Evolutionary conservation across 495 filamentous ascomycete species (phyloP), one percentile per base, ranked within the genome.

Genomic region (Annulohypoxylon moriforme): DNA sequence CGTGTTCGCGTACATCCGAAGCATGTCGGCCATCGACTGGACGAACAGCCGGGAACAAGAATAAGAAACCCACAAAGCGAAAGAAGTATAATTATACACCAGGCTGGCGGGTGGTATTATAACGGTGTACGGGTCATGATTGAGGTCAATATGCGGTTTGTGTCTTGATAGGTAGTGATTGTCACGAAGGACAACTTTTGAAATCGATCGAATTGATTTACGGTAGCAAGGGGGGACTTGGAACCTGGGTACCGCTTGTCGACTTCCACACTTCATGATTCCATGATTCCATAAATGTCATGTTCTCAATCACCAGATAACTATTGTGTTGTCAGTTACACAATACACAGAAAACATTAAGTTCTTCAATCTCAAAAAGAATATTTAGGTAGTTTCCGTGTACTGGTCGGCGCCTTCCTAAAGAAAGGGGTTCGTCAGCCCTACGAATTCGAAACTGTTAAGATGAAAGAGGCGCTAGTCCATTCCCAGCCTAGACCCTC

Each of bases 21-120:
- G 68, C 60, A 74, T 76, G 74, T 71, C 71, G 34, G 38, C 34
- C 18, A 58, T 57, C 57, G 76, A 76, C 64, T 76, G 71, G 74
- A 60, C 42, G 20, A 71, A 68, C 59, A 74, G 56, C n/a, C 57
- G 36, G 46, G 53, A 62, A 29, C 40, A 29, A 31, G 71, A 44
- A 49, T 22, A 18, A 14, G 44, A 40, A 11, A 61, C 36, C 31
- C 16, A 52, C 13, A 42, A 22, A 22, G 47, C 16, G 11, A n/a
- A 27, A 4, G 25, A 31, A 20, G n/a, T 29, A 55, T 55, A 10
- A 34, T 29, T 13, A 14, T 25, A 29, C 13, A 27, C 10, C 5
- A 3, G 10, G 20, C 8, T 50, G 8, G 7, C 9, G 29, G 16
- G 16, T 22, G 42, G 5, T 0, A n/a, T 29, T 52, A 29, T 29